phyloP scores from a whole-genome alignment of 768 basidiomycete species.

The Pleurotus sapidus region DNA sequence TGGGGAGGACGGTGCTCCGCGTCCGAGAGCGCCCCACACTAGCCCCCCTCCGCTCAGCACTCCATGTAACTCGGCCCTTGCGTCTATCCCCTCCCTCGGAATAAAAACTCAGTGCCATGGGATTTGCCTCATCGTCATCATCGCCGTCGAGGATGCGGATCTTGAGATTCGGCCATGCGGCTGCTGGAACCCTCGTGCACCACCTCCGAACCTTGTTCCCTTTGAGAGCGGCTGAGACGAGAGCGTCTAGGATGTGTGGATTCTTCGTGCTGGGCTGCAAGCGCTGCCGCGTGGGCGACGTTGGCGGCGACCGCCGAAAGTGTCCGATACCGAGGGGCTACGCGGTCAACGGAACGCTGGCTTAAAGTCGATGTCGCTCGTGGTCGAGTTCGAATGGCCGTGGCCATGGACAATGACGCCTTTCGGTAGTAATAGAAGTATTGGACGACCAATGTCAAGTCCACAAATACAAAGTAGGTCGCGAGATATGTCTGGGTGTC shows the following conservation, averaged over 20 bases:
- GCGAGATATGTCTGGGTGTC: constrained; percentile 79
- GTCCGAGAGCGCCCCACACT: constrained; percentile 39
- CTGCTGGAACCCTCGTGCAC: constrained; percentile 16
- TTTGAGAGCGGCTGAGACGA: constrained; percentile 20
- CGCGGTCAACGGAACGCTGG: constrained; percentile 53
- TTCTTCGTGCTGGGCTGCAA: constrained; percentile 63
- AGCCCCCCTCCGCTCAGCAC: constrained; percentile 52
- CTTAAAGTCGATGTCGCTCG: constrained; percentile 37
- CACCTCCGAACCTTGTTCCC: constrained; percentile 23
- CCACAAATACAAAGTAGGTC: constrained; percentile 84
- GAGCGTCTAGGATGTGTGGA: constrained; percentile 28
- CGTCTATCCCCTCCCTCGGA: constrained; percentile 58
- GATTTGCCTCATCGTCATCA: constrained; percentile 49
- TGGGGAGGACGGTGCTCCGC: constrained; percentile 29
- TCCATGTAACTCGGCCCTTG: constrained; percentile 67
- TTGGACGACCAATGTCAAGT: constrained; percentile 72
- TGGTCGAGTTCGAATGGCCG: constrained; percentile 22
- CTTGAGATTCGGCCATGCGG: constrained; percentile 11
- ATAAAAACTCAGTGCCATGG: constrained; percentile 72
- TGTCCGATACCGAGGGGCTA: constrained; percentile 62
- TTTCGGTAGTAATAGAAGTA: constrained; percentile 71
- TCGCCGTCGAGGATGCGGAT: constrained; percentile 20
- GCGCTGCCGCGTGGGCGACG: constrained; percentile 67
- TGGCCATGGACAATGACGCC: neutral
- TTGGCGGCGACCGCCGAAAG: constrained; percentile 69